phyloP scores from a whole-genome alignment of 257 asterid species.

The Galeopsis tetrahit region DNA sequence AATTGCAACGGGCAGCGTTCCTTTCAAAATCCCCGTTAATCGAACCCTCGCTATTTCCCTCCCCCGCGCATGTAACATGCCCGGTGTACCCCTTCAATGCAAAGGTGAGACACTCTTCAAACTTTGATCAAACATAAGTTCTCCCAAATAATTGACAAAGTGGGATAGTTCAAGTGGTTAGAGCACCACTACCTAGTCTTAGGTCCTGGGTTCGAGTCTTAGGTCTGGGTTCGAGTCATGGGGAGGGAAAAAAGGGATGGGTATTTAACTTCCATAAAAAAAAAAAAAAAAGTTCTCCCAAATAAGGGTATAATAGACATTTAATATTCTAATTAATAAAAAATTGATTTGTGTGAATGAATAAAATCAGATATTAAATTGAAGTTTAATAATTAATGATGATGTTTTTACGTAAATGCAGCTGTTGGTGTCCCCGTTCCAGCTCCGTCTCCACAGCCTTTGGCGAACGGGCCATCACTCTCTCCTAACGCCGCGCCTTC shows the following conservation, averaged over 20 bases:
- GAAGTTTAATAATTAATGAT: conserved; percentile 14
- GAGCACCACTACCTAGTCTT: too few relatives aligned
- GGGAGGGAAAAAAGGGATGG: too few relatives aligned
- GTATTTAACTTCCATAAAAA: too few relatives aligned
- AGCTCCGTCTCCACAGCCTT: conserved; percentile 50
- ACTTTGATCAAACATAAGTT: not conserved
- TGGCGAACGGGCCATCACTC: conserved; percentile 41
- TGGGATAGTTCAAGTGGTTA: too few relatives aligned
- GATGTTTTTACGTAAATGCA: conserved; percentile 11
- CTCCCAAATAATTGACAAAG: too few relatives aligned
- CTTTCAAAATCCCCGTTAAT: conserved; percentile 63
- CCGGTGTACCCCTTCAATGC: conserved; percentile 76
- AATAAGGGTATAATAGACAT: too few relatives aligned
- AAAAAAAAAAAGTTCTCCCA: too few relatives aligned
- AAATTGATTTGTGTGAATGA: too few relatives aligned
- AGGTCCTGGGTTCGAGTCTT: too few relatives aligned
- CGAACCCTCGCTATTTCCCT: conserved; percentile 63
- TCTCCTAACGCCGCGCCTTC: conserved; percentile 52
- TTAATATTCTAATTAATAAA: too few relatives aligned
- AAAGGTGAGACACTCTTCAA: conserved; percentile 40
- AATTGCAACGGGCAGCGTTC: conserved; percentile 58
- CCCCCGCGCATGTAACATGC: conserved; percentile 75
- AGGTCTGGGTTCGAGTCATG: too few relatives aligned
- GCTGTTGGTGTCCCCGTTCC: conserved; percentile 54
- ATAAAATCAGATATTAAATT: not conserved